Percentiles rank a stretch among this genome's conserved stretches.
phyloP scores from a whole-genome alignment of 306 rosid species.

The Inga oerstediana region DNA sequence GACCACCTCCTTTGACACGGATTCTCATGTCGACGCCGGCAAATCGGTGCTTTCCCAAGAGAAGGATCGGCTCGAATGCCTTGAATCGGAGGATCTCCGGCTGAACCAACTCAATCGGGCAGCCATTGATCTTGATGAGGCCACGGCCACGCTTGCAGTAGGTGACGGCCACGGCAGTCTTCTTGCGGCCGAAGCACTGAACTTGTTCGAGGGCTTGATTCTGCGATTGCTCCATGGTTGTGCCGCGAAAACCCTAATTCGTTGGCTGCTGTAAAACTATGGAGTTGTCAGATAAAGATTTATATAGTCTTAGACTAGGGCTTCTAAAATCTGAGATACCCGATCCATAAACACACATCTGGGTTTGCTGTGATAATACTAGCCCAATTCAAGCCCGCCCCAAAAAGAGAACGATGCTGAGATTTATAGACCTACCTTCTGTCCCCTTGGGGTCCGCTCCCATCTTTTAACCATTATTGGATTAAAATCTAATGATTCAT shows the following conservation, averaged over 20 bases:
- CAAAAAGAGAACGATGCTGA: neutral
- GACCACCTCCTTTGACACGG: constrained; percentile 85
- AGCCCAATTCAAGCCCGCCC: neutral
- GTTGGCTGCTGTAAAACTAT: neutral
- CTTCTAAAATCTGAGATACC: neutral
- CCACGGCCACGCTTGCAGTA: constrained; percentile 91
- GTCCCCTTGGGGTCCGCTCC: too few relatives aligned
- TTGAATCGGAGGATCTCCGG: constrained; percentile 89
- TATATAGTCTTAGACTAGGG: constrained; percentile 9
- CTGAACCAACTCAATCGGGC: constrained; percentile 80
- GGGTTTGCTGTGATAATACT: neutral
- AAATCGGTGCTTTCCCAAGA: constrained; percentile 70
- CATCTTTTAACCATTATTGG: too few relatives aligned
- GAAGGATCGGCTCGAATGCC: constrained; percentile 82
- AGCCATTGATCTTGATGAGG: constrained; percentile 82
- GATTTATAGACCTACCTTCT: too few relatives aligned
- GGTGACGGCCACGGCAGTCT: constrained; percentile 90
- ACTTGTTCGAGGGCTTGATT: constrained; percentile 55
- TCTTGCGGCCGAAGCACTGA: constrained; percentile 86
- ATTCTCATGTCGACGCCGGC: constrained; percentile 84
- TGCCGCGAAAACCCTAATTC: constrained; percentile 24
- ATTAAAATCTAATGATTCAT: too few relatives aligned
- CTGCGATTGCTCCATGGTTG: constrained; percentile 42
- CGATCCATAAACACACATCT: neutral
- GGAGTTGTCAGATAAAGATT: rapidly evolving